phyloP scores from a whole-genome alignment of 108 stramenopile genomes.

The Fragilariopsis cylindrus region DNA sequence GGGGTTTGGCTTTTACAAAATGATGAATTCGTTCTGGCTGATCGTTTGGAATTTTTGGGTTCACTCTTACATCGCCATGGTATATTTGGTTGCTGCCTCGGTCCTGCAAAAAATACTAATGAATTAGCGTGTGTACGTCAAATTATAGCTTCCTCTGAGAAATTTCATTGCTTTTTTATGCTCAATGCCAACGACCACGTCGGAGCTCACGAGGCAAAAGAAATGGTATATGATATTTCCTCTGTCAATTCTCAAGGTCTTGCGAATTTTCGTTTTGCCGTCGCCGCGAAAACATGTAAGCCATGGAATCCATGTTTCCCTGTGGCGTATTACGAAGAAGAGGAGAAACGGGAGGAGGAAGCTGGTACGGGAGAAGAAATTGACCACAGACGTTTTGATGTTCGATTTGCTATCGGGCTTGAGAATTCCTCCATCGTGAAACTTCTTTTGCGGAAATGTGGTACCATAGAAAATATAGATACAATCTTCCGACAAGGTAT shows the following conservation, averaged over 20 bases:
- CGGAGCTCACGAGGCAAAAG: constrained; percentile 47
- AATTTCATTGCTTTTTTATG: constrained; percentile 65
- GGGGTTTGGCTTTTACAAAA: constrained; percentile 61
- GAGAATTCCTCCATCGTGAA: constrained; percentile 72
- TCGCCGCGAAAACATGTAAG: constrained; percentile 45
- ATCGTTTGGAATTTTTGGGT: constrained; percentile 44
- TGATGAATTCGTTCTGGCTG: constrained; percentile 5
- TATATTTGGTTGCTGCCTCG: constrained; percentile 70
- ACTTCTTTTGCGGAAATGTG: constrained; percentile 39
- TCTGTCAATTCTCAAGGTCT: constrained; percentile 47
- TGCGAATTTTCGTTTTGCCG: constrained; percentile 79
- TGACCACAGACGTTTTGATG: background rate
- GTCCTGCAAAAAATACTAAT: constrained; percentile 46
- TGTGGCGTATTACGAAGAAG: constrained; percentile 48
- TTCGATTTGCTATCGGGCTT: constrained; percentile 73
- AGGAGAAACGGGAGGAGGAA: background rate
- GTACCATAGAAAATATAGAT: constrained; percentile 46
- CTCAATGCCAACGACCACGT: constrained; percentile 44
- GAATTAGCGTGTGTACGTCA: constrained; percentile 38
- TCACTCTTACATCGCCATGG: constrained; percentile 31
- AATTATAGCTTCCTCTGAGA: constrained; percentile 46
- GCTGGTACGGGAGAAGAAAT: background rate
- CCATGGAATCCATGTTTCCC: constrained; percentile 85
- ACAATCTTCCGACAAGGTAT: constrained; percentile 42
- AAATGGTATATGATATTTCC: constrained; percentile 52